phyloP scores from a whole-genome alignment of 2,329 filamentous ascomycete genomes.

The Aspergillus neoniger region DNA sequence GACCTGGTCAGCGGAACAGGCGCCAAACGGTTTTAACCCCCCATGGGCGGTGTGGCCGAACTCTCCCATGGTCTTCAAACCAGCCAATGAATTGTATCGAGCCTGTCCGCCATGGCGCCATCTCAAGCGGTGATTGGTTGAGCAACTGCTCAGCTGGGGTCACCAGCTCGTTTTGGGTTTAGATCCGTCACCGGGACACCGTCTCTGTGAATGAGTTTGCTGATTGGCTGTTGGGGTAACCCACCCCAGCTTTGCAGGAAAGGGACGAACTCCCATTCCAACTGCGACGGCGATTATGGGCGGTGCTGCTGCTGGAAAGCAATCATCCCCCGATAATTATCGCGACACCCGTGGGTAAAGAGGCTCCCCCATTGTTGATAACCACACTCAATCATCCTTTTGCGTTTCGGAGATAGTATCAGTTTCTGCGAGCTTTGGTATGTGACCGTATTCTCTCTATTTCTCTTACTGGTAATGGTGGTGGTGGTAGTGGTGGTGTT shows the following conservation, averaged over 20 bases:
- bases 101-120: not conserved
- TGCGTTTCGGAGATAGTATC: not conserved
- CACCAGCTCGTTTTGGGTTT: slow-evolving; percentile 19
- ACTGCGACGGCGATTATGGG: not conserved
- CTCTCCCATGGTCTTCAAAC: slow-evolving; percentile 22
- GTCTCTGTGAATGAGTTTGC: not conserved
- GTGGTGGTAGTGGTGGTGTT: not conserved
- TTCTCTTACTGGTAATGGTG: too few species aligned
- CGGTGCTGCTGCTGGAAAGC: not conserved
- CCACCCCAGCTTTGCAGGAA: slow-evolving; percentile 12
- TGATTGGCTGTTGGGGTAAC: slow-evolving; percentile 12
- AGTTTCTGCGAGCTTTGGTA: slow-evolving; percentile 12
- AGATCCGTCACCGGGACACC: slow-evolving; percentile 15
- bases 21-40: slow-evolving; percentile 13
- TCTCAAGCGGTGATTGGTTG: slow-evolving; percentile 13
- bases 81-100: slow-evolving; percentile 23
- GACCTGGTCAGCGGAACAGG: slow-evolving; percentile 16
- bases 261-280: slow-evolving; percentile 2
- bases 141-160: not conserved
- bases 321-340: not conserved
- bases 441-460: slow-evolving; percentile 5
- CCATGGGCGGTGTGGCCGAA: slow-evolving; percentile 16
- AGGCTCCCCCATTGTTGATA: slow-evolving; percentile 1
- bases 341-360: not conserved
- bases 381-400: not conserved